Evolutionary conservation across 2,329 filamentous ascomycete species (phyloP), one percentile per base, ranked within the genome.

Genomic region (Cladosporium sp.): DNA sequence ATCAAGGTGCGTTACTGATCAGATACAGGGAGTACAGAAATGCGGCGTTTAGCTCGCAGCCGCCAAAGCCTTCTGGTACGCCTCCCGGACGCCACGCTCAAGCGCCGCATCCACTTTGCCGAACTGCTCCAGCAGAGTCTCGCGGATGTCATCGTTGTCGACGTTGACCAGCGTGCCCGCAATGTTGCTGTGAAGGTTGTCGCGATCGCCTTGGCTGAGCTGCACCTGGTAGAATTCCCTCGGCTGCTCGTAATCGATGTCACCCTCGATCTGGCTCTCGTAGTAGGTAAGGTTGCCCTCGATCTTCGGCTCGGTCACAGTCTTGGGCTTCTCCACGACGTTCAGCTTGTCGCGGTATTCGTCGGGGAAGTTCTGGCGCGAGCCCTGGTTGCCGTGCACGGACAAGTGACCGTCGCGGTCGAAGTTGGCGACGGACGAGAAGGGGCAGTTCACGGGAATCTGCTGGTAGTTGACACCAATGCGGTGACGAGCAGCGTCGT

Each of bases 401-500:
- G 51, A 9, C 43, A 49, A 10, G 38, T 61, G 55, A 11, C 68
- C 67, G 46, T 70, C 67, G 9, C 68, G 61, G 56, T 63, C 49
- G 49, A 58, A 61, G 61, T 65, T 55, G 38, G 60, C 60, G 9
- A 50, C 40, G 9, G 40, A 16, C 31, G 31, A 43, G 14, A 63
- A 52, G 3, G 57, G 53, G 33, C 43, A 54, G 51, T 66, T 67
- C 46, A 53, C 58, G 9, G 74, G 74, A 2, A 77, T 66, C 57
- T 77, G 74, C 59, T 77, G 73, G 56, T 76, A 77, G 60, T 78
- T 77, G 16, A 69, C 64, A 6, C 75, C 76, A 9, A 78, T 62
- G 19, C 74, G 69, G 56, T 76, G 71, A 34, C 72, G 68, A 9
- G 74, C 72, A 3, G 75, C 80, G 63, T 84, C 81, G 9, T 78